These are phyloP conservation scores for Rhodotorula sp. DNA, from an alignment of 1,284 basidiomycete species.

Conservation along the genomic window DNA sequence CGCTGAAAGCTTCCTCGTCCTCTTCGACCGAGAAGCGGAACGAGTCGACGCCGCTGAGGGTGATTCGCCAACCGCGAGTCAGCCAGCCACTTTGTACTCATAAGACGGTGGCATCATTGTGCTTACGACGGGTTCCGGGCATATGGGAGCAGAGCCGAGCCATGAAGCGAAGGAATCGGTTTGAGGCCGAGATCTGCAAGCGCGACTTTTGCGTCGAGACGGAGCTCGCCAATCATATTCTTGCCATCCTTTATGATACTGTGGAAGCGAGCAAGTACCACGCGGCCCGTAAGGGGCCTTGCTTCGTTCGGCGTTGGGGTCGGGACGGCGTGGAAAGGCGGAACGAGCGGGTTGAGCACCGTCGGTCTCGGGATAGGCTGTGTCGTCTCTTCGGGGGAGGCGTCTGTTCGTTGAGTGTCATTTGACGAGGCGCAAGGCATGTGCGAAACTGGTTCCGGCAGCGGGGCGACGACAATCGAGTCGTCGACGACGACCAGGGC, in stretches of 20 bases:
- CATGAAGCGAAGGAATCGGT: background rate
- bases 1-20: background rate
- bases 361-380: too few species aligned
- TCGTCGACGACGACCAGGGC: too few species aligned
- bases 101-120: fast-evolving
- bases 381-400: too few species aligned
- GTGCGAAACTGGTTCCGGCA: too few species aligned
- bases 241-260: background rate
- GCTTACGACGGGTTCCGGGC: background rate
- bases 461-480: too few species aligned
- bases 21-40: background rate
- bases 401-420: too few species aligned
- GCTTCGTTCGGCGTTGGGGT: too few species aligned
- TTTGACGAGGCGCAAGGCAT: too few species aligned
- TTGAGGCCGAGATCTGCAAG: background rate
- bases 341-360: background rate
- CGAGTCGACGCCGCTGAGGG: background rate
- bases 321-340: background rate
- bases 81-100: too few species aligned
- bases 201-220: background rate
- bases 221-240: background rate
- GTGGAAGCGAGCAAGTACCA: background rate
- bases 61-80: background rate
- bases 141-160: background rate
- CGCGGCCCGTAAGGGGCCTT: background rate